phyloP scores from a whole-genome alignment of 805 yeast genomes.

The Naumovozyma baii region DNA sequence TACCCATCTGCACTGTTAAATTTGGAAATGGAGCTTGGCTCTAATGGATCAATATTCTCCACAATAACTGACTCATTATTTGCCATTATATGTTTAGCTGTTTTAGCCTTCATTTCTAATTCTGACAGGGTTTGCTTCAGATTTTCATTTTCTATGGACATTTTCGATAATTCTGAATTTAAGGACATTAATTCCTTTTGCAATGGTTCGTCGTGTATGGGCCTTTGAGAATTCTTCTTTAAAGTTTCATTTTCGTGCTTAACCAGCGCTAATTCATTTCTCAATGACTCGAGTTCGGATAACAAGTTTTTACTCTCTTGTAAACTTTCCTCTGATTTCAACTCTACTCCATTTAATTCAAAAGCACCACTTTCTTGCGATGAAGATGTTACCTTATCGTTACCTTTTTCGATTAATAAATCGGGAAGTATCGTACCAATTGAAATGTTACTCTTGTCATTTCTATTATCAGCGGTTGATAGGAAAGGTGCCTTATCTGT shows the following conservation, averaged over 20 bases:
- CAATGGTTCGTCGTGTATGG: conserved; percentile 7
- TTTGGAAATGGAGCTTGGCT: conserved; percentile 5
- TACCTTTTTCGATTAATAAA: too few species aligned
- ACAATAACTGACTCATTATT: neutral
- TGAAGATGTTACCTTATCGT: too few species aligned
- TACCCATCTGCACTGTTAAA: conserved; percentile 14
- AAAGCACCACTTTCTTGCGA: too few species aligned
- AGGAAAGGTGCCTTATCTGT: too few species aligned
- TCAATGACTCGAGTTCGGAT: conserved; percentile 13
- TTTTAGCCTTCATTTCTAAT: conserved; percentile 33
- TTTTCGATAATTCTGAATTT: conserved; percentile 18
- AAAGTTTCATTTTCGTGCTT: conserved; percentile 6
- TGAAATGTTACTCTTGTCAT: neutral
- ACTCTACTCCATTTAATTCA: too few species aligned
- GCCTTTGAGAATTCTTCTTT: conserved; percentile 1
- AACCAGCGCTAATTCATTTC: conserved; percentile 8
- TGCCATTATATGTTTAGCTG: neutral
- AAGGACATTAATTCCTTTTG: conserved; percentile 20
- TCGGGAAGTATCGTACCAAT: neutral
- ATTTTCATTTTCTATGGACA: conserved; percentile 28
- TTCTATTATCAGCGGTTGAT: neutral
- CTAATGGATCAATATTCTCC: conserved; percentile 1
- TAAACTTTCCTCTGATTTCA: conserved; percentile 8
- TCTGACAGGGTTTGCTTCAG: conserved; percentile 32
- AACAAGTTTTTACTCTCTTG: conserved; percentile 14